Base-by-base conservation (phyloP, 2,329 filamentous ascomycete genomes). In the Camptophora hylomeconis region DNA sequence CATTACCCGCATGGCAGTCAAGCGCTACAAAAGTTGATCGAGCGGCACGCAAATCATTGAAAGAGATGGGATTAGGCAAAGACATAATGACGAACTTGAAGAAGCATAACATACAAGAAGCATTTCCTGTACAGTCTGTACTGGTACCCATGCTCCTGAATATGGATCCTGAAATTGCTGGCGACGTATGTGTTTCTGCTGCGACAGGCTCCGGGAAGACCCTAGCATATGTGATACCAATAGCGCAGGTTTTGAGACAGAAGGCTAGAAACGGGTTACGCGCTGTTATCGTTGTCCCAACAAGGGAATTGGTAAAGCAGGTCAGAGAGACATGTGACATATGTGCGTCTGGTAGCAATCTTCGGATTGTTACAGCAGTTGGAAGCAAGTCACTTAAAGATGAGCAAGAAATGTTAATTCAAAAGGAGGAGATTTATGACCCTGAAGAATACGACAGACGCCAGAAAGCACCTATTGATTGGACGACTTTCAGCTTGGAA, bases 181-280 rank as follows among this genome's bases (percentile, higher is more conserved):
- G 82, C 4, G 89, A 98, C 51, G 56, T 98, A 4, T 77, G 92
- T 24, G 76, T 98, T 3, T 89, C 84, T 5, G 89, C 92, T 0
- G 80, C 87, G 1, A 98, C 89, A 0, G 89, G 89, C 6, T 95
- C 89, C 1, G 89, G 89, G 32, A 98, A 98, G 51, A 98, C 89
- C 0, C 55, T 98, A 10, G 80, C 87, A 0, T 98, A 98, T 47
- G 72, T 87, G 1, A 60, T 98, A 3, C 89, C 89, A 0, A 73
- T 98, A 34, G 68, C 92, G 3, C 72, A 83, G 24, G 75, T 78
- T 28, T 60, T 98, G 26, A 75, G 77, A 40, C 62, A 69, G 17
- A 67, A 68, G 9, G 58, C 59, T 13, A 65, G 73, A 7, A 80
- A 78, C 1, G 69, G 70, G 31, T 57, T 98, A 6, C 70, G 80